Evolutionary conservation across 192 early-diverging fungal genomes (phyloP).

Genomic region (Backusella liffmaniae): DNA sequence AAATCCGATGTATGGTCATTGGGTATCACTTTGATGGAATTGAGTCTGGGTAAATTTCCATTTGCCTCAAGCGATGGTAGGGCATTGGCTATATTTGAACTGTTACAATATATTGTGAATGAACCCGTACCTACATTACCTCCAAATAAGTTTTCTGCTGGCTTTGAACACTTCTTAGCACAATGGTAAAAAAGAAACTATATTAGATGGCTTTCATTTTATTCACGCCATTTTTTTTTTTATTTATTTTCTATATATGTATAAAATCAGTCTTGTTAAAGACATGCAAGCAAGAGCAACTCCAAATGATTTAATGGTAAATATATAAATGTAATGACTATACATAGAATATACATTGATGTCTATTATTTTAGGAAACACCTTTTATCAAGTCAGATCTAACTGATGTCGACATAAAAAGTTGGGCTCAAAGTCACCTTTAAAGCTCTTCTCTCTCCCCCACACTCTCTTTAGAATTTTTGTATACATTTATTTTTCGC

Average conservation of each 20-base stretch:
- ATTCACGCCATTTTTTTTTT: background rate
- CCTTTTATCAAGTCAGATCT: background rate
- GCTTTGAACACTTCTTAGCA: conserved; percentile 75
- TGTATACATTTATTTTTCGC: background rate
- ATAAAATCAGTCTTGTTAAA: conserved; percentile 47
- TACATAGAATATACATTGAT: background rate
- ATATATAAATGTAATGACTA: background rate
- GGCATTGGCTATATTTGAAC: conserved; percentile 84
- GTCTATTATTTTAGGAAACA: background rate
- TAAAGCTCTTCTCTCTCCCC: background rate
- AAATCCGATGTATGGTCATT: conserved; percentile 88
- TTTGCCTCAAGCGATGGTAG: conserved; percentile 63
- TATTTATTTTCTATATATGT: background rate
- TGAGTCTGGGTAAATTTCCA: conserved; percentile 76
- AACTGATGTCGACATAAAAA: background rate
- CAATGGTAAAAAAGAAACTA: conserved; percentile 51
- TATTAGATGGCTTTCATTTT: background rate
- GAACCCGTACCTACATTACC: conserved; percentile 84
- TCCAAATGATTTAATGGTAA: conserved; percentile 62
- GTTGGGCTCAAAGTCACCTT: background rate
- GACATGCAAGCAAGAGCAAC: conserved; percentile 59
- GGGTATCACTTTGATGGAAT: conserved; percentile 80
- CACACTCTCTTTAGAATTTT: background rate
- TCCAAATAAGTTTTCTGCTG: conserved; percentile 65
- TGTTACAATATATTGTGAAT: conserved; percentile 90